Evolutionary conservation across 495 filamentous ascomycete genomes (phyloP).

Genomic region (Daldinia grandis): DNA sequence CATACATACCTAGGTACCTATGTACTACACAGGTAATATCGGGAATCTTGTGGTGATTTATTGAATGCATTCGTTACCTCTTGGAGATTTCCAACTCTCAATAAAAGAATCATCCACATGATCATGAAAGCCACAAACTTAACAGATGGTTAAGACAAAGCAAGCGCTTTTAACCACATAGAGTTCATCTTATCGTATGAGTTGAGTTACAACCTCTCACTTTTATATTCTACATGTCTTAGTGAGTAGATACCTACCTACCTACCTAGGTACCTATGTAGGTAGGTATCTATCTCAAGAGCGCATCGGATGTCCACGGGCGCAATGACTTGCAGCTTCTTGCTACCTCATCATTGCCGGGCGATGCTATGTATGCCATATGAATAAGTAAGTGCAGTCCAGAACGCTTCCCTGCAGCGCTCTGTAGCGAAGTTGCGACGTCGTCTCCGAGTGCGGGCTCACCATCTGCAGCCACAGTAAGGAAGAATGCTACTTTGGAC

Average conservation of each 20-base stretch:
- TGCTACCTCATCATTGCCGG: constrained; percentile 26
- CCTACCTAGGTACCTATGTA: no score
- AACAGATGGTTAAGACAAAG: constrained; percentile 6
- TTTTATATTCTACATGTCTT: constrained; percentile 3
- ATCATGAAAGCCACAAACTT: constrained; percentile 17
- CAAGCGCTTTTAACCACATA: not conserved
- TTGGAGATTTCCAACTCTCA: constrained; percentile 14
- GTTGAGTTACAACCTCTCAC: not conserved
- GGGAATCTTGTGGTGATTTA: not conserved
- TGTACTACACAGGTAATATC: not conserved
- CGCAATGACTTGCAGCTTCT: constrained; percentile 11
- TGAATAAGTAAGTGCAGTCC: not conserved
- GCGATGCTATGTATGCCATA: not conserved
- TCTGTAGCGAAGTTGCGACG: constrained; percentile 12
- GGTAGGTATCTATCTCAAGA: not conserved
- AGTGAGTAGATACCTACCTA: no score
- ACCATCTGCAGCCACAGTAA: constrained; percentile 30
- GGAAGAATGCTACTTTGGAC: constrained; percentile 19
- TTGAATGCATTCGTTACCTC: not conserved
- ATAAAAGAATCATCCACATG: constrained; percentile 32
- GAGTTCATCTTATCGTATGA: constrained; percentile 21
- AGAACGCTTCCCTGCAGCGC: constrained; percentile 18
- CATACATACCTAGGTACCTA: not conserved
- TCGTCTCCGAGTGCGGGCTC: constrained; percentile 35
- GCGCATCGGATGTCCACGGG: constrained; percentile 11